Evolutionary conservation across 768 basidiomycete genomes (phyloP), one percentile per base, ranked within the genome.

Genomic region (Wakefieldia striispora): DNA sequence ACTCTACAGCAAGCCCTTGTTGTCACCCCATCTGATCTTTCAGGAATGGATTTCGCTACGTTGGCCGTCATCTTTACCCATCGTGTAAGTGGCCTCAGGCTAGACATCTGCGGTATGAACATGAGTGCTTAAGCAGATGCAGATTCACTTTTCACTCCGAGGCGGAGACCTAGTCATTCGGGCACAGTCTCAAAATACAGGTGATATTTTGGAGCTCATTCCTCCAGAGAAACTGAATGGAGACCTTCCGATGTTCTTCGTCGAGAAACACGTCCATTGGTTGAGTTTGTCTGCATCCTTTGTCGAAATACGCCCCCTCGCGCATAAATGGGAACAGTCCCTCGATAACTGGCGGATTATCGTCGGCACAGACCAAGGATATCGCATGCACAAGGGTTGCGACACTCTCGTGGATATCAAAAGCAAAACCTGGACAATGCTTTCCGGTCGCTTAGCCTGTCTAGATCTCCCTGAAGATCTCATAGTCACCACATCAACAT

Each of bases 391-490:
- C 13, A 54, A 29, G 27, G 54, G 52, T 3, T 1, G 31, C 17
- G 23, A 50, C 10, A 13, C 9, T 14, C 53, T 72, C 6, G 33
- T 68, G 11, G 69, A 70, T 43, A 50, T 67, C 26, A 53, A 54
- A 36, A 70, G 68, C 40, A 45, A 9, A 11, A 44, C 70, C 1
- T 69, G 60, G 57, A 8, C 17, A 0, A 68, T 64, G 66, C 29
- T 72, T 35, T 56, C 60, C 0, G 23, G 16, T 6, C 50, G 56
- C 16, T 43, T 69, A 24, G n/a, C 34, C 9, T 56, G 63, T 5
- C 50, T 71, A 1, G 65, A 65, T 10, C 24, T 36, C 16, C 24
- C 51, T 0, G 35, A 50, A 20, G 59, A 58, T n/a, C 58, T 71
- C 12, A 16, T 64, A 23, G 47, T 72, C 34, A 61, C 39, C 0